These are phyloP conservation scores for Dittrichia graveolens DNA, from an alignment of 129 eudicot genomes.

Conservation along the genomic window DNA sequence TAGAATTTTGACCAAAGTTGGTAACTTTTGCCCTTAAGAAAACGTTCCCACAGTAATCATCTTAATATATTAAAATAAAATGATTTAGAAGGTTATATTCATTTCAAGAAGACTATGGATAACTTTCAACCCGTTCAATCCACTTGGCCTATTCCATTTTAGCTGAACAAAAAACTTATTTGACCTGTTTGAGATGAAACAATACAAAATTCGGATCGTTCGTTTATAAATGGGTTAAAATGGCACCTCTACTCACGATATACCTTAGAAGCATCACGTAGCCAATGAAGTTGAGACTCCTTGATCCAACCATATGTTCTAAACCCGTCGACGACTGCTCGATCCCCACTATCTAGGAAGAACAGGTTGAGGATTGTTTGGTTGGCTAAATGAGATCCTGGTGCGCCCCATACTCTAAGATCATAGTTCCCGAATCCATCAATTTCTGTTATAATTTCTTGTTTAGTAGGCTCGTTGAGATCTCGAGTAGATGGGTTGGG, in stretches of 20 bases:
- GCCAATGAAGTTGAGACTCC: slow-evolving; percentile 92
- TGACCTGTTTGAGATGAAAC: neutral
- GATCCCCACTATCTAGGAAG: slow-evolving; percentile 94
- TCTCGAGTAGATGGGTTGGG: slow-evolving; percentile 58
- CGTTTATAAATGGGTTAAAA: neutral
- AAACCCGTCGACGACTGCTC: slow-evolving; percentile 73
- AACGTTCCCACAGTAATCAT: neutral
- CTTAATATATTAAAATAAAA: neutral
- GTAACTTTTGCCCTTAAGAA: neutral
- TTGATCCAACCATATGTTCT: slow-evolving; percentile 91
- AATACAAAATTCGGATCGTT: neutral
- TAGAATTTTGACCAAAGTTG: neutral
- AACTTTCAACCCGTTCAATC: neutral
- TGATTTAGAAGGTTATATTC: neutral
- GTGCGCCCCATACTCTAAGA: slow-evolving; percentile 79
- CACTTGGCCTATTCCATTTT: slow-evolving; percentile 1
- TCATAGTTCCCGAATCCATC: slow-evolving; percentile 94
- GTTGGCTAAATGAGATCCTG: slow-evolving; percentile 73
- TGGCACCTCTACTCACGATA: slow-evolving; percentile 30
- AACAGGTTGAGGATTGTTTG: slow-evolving; percentile 71
- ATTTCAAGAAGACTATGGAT: neutral
- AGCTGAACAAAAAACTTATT: neutral
- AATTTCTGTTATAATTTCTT: slow-evolving; percentile 36
- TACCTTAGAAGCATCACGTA: slow-evolving; percentile 59
- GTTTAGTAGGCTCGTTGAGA: slow-evolving; percentile 34